Base-by-base conservation (phyloP, 2,329 filamentous ascomycete species). In the Arthrobotrys sinensis region DNA sequence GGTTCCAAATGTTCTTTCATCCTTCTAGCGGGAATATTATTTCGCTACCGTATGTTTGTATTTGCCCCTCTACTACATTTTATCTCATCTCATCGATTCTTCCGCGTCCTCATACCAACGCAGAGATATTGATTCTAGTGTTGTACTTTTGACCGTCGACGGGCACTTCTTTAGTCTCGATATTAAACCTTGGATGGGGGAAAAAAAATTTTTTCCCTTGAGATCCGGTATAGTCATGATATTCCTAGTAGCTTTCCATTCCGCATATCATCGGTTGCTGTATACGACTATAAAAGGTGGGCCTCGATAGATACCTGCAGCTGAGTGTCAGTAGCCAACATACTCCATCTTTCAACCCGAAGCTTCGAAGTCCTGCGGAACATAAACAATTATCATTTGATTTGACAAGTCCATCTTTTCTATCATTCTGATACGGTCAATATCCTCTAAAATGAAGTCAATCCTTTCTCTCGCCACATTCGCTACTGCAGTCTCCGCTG, bases 371-470 rank as follows among this genome's bases (percentile, higher is more conserved):
- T 38, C 36, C 36, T 38, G 24, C 24, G 24, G 4, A 28, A 28
- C 4, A 28, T 28, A 28, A 28, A 28, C 4, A 28, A 2, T 28
- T 28, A 28, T 28, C 4, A 4, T 28, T 28, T 2, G 4, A 28
- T 2, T 28, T 28, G 24, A 28, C 24, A 28, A 28, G 24, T 2
- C 4, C 4, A 4, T 28, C 24, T 28, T 28, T 4, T 28, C 24
- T 28, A 28, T 28, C 24, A 28, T 32, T 34, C 12, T 14, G 3
- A 60, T 40, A 60, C 32, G 19, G 14, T 36, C 14, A 1, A 55
- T 8, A 55, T 52, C 36, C 14, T 34, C 28, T 2, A 76, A 43
- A 70, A 76, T 71, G 73, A 77, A 77, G 36, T 66, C 43, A n/a
- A 66, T 66, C 40, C 8, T 67, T 28, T 45, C 46, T n/a, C 19